Conservation (phyloP, 257 asterid species). For the Gentiana dahurica region DNA sequence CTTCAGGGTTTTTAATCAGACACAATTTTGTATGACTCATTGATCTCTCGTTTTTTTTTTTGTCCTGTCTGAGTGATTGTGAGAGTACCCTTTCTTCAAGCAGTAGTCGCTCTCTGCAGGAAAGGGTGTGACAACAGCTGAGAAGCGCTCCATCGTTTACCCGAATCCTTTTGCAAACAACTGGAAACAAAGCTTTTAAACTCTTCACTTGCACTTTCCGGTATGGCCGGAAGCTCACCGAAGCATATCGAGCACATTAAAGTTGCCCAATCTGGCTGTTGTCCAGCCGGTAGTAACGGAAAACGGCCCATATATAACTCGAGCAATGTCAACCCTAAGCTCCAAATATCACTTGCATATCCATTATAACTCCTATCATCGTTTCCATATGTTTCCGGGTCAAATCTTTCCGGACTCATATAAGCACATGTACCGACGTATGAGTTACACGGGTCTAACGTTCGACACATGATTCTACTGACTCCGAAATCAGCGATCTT, state of each 20-base stretch:
- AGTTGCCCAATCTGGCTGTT: conserved; percentile 93
- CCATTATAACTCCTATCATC: conserved; percentile 48
- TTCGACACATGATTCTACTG: conserved; percentile 66
- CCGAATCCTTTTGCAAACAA: conserved; percentile 82
- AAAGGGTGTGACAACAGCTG: conserved; percentile 61
- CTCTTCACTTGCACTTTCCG: conserved; percentile 42
- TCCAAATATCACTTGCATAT: conserved; percentile 85
- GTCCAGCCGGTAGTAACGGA: conserved; percentile 63
- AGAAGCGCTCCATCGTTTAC: conserved; percentile 58
- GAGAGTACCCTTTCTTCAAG: background rate
- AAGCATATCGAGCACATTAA: conserved; percentile 93
- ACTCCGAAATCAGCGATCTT: conserved; percentile 92
- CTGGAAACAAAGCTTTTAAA: conserved; percentile 60
- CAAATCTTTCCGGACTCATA: conserved; percentile 96
- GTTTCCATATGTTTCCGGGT: conserved; percentile 65
- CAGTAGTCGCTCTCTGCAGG: conserved; percentile 7
- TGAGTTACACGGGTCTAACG: conserved; percentile 72
- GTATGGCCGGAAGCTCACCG: conserved; percentile 82
- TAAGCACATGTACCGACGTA: conserved; percentile 94
- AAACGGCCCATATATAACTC: conserved; percentile 79
- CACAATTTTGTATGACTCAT: too few species aligned
- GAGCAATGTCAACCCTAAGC: conserved; percentile 64
- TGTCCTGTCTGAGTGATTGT: too few species aligned
- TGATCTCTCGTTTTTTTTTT: too few species aligned
- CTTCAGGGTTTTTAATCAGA: too few species aligned